Percentiles rank a stretch among this genome's conserved stretches.
These are phyloP conservation scores for Penicillium palitans DNA, from an alignment of 2,329 filamentous ascomycete species.

Conservation along the genomic window DNA sequence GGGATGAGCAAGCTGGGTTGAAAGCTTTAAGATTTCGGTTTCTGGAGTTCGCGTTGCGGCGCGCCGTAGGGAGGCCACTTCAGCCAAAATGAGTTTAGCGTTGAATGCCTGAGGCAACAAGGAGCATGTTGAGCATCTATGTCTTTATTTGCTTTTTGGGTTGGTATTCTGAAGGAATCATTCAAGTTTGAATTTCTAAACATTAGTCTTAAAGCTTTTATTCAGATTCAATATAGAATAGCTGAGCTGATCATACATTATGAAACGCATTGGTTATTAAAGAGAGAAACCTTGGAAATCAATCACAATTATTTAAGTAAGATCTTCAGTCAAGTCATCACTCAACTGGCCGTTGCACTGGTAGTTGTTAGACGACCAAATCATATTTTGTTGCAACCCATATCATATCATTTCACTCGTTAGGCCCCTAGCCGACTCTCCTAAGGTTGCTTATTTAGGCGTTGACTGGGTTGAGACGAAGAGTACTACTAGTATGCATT, in stretches of 20 bases:
- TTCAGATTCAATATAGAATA: neutral
- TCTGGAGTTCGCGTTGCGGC: constrained; percentile 27
- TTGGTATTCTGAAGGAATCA: neutral
- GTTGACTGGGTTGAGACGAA: neutral
- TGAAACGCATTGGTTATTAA: neutral
- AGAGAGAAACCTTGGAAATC: neutral
- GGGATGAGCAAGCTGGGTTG: constrained; percentile 4
- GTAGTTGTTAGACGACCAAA: neutral
- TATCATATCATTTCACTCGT: neutral
- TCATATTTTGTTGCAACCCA: neutral
- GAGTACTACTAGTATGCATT: neutral
- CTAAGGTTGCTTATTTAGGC: neutral
- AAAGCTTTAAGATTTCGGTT: constrained; percentile 23
- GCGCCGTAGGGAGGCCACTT: constrained; percentile 27
- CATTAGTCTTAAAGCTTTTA: too few species aligned
- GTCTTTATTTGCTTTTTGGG: neutral
- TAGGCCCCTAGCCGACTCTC: neutral
- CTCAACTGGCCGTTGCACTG: neutral
- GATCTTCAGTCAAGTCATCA: neutral
- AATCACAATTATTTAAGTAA: neutral
- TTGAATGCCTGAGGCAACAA: constrained; percentile 13
- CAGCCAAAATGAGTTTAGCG: constrained; percentile 19
- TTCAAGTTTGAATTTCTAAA: neutral
- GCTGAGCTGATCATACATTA: too few species aligned
- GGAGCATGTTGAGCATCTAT: neutral